Conservation (phyloP, 2,329 filamentous ascomycete species). For the Fusarium proliferatum region DNA sequence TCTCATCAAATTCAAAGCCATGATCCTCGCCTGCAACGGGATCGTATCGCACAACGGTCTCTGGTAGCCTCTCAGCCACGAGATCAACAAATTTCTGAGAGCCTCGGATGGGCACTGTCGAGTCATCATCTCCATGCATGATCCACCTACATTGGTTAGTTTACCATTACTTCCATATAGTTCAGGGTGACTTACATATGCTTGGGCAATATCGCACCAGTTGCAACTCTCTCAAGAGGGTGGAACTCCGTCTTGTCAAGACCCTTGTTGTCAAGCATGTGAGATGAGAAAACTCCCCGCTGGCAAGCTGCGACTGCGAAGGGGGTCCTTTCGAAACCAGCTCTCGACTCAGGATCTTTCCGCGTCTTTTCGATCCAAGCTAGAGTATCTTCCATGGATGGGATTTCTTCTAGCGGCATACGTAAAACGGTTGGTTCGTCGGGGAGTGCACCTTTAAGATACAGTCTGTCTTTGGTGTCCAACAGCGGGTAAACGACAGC, state of each 20-base stretch:
- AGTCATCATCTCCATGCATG: slow-evolving; percentile 39
- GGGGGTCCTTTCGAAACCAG: slow-evolving; percentile 11
- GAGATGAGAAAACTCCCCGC: slow-evolving; percentile 25
- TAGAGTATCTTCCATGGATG: slow-evolving; percentile 16
- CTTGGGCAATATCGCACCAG: slow-evolving; percentile 22
- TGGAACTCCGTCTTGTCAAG: slow-evolving; percentile 4
- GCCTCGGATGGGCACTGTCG: slow-evolving; percentile 2
- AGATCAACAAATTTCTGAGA: slow-evolving; percentile 22
- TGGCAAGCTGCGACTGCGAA: slow-evolving; percentile 20
- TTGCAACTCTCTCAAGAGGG: slow-evolving; percentile 29
- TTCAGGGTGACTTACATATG: background rate
- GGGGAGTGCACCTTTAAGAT: slow-evolving; percentile 3
- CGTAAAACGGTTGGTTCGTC: slow-evolving; percentile 25
- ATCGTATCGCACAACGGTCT: slow-evolving; percentile 29
- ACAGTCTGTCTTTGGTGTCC: slow-evolving; percentile 35
- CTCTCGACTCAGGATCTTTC: slow-evolving; percentile 4
- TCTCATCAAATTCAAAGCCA: slow-evolving; percentile 37
- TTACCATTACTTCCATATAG: accelerated
- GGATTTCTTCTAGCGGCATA: slow-evolving; percentile 13
- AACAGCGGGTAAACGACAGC: slow-evolving; percentile 37
- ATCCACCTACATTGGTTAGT: slow-evolving; percentile 26
- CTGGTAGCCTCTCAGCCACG: background rate
- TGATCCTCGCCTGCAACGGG: slow-evolving; percentile 32
- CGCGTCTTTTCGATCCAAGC: slow-evolving; percentile 33
- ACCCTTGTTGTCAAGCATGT: slow-evolving; percentile 27